Evolutionary conservation across 257 asterid species (phyloP).

Genomic region (Nicotiana obtusifolia): DNA sequence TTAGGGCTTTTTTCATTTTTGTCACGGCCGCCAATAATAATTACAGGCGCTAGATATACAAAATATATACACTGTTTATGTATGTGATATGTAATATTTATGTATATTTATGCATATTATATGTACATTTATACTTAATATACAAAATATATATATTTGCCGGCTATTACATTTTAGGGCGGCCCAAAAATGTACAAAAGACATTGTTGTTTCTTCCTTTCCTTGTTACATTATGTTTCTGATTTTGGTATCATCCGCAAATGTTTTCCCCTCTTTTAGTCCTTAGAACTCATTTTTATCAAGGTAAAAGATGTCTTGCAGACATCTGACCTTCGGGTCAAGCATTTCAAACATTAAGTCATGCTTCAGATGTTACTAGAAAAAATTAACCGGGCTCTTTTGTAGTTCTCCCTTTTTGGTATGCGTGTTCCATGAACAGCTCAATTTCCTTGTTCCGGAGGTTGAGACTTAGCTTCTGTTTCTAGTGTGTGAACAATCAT

Average conservation of each 20-base stretch:
- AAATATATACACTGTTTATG: too few relatives aligned
- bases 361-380: neutral
- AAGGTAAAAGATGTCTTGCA: neutral
- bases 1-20: neutral
- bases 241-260: neutral
- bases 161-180: too few relatives aligned
- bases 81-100: too few relatives aligned
- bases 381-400: neutral
- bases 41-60: too few relatives aligned
- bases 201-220: neutral
- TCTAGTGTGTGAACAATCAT: neutral
- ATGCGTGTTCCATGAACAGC: neutral
- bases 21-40: too few relatives aligned
- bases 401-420: neutral
- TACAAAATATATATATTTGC: too few relatives aligned
- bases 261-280: neutral
- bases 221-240: neutral
- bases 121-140: too few relatives aligned
- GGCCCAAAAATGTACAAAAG: neutral
- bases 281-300: neutral
- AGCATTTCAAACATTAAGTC: neutral
- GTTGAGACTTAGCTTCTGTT: conserved; percentile 3
- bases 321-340: neutral
- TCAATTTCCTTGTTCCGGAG: neutral
- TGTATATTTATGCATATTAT: too few relatives aligned